These are phyloP conservation scores for Tephrocybe sp. DNA, from an alignment of 768 basidiomycete genomes.

Conservation along the genomic window DNA sequence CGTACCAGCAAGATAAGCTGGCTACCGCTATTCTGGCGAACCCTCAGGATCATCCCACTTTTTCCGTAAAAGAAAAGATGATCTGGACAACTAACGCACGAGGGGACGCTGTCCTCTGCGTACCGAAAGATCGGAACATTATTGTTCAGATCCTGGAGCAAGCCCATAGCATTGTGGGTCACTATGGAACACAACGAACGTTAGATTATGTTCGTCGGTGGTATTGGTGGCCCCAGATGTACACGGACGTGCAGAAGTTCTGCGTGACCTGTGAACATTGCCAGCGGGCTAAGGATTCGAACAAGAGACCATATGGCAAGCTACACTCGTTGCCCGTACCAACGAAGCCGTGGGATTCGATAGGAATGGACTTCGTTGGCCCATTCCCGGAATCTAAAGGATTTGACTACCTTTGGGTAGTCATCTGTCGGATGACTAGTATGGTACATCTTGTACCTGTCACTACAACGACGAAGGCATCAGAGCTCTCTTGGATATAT, in stretches of 20 bases:
- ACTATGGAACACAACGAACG: slow-evolving; percentile 5
- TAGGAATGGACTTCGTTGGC: slow-evolving; percentile 36
- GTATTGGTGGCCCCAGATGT: slow-evolving; percentile 26
- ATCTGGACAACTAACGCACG: too few species aligned
- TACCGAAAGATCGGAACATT: background rate
- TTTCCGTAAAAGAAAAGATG: too few species aligned
- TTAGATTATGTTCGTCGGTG: slow-evolving; percentile 19
- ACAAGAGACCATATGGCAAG: slow-evolving; percentile 18
- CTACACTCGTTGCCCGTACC: slow-evolving; percentile 25
- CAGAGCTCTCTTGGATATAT: slow-evolving; percentile 21
- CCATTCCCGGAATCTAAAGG: slow-evolving; percentile 24
- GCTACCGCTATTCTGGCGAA: too few species aligned
- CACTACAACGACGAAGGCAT: slow-evolving; percentile 14
- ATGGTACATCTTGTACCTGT: slow-evolving; percentile 28
- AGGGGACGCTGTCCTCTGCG: too few species aligned
- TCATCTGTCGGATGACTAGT: slow-evolving; percentile 20
- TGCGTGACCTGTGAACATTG: slow-evolving; percentile 18
- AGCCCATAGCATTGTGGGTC: slow-evolving; percentile 6
- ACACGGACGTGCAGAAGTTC: slow-evolving; percentile 11
- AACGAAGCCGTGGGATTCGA: slow-evolving; percentile 26
- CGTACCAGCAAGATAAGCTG: too few species aligned
- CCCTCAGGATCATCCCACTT: too few species aligned
- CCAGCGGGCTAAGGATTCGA: slow-evolving; percentile 16
- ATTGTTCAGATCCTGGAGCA: background rate
- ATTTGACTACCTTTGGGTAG: slow-evolving; percentile 23